Evolutionary conservation across 345 rosid species (phyloP).

Genomic region (Salix dunnii): DNA sequence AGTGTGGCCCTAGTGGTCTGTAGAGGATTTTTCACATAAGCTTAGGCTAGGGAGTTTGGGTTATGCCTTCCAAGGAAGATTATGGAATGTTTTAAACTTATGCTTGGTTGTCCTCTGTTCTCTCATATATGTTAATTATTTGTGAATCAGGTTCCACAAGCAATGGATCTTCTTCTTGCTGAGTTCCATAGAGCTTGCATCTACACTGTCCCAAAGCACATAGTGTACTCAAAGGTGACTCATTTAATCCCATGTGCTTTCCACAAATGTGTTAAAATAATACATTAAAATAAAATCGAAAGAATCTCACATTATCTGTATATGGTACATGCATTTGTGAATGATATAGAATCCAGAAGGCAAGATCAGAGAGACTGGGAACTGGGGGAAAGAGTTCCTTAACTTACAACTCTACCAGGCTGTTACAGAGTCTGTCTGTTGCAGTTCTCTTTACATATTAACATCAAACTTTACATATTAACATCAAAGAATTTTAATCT

Average conservation of each 20-base stretch:
- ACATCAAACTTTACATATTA: background rate
- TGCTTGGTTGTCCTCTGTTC: background rate
- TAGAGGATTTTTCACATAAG: background rate
- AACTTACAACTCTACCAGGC: background rate
- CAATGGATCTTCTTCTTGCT: conserved; percentile 82
- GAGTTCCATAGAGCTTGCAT: conserved; percentile 83
- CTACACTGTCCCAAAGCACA: conserved; percentile 86
- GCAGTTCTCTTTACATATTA: background rate
- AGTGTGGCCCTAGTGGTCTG: background rate
- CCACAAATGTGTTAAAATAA: background rate
- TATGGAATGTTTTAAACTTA: background rate
- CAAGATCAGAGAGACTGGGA: background rate
- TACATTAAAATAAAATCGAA: background rate
- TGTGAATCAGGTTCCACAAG: conserved; percentile 60
- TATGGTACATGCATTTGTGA: background rate
- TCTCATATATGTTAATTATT: background rate
- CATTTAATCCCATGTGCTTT: background rate
- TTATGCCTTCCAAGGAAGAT: background rate
- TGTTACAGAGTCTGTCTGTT: background rate
- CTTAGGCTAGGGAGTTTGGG: background rate
- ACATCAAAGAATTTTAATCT: background rate
- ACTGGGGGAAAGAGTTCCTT: background rate
- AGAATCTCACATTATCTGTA: background rate
- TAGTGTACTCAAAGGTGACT: conserved; percentile 61
- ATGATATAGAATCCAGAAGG: background rate